These are phyloP conservation scores for Streptanthus diversifolius DNA, from an alignment of 345 rosid genomes.

Conservation along the genomic window DNA sequence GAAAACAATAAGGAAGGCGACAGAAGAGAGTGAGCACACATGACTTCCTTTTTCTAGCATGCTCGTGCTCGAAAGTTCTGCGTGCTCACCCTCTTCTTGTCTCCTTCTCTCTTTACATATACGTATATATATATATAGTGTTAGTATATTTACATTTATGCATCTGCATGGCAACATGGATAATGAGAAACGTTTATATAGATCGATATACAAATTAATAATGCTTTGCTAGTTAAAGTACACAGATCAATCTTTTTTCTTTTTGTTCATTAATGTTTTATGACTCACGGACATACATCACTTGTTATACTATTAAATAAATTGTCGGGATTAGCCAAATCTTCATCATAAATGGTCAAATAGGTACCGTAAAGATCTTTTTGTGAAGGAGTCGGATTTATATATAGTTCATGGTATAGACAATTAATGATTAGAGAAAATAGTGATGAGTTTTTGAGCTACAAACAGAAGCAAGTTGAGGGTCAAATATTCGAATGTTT, in stretches of 20 bases:
- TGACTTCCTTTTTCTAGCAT: slow-evolving; percentile 32
- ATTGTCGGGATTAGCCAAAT: neutral
- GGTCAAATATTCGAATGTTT: neutral
- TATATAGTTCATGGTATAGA: neutral
- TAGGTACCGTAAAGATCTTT: neutral
- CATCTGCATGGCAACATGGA: neutral
- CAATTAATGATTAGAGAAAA: neutral
- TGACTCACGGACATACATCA: neutral
- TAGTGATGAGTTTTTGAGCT: neutral
- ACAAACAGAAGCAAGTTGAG: neutral
- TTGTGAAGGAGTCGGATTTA: neutral
- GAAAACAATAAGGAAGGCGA: slow-evolving; percentile 11
- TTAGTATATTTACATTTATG: neutral
- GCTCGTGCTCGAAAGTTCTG: slow-evolving; percentile 35
- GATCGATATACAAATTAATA: neutral
- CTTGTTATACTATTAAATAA: neutral
- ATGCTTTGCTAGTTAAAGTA: neutral
- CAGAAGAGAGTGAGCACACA: slow-evolving; percentile 42
- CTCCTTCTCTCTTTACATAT: slow-evolving; percentile 3
- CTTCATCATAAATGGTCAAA: neutral
- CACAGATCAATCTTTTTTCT: neutral
- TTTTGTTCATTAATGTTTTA: neutral
- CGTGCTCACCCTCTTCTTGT: slow-evolving; percentile 38
- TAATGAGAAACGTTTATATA: neutral
- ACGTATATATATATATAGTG: neutral